A percentile compares a stretch with the other conserved stretches of the same genome.
phyloP scores from a whole-genome alignment of 176 grass and related monocot species.

The Zizania latifolia region DNA sequence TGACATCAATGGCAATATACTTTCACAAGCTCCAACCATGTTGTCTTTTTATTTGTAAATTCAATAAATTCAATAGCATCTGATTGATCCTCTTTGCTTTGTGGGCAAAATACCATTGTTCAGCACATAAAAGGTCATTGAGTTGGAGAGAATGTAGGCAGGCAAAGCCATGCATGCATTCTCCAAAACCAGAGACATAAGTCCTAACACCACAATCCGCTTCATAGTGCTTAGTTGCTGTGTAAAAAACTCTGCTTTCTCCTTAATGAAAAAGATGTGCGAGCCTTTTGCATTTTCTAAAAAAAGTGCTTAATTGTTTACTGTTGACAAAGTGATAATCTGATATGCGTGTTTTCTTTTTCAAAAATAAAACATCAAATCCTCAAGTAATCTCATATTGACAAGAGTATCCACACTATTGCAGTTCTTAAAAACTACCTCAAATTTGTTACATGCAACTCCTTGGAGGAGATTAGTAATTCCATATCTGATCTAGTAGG shows the following conservation, averaged over 20 bases:
- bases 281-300: neutral
- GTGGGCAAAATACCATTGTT: conserved; percentile 36
- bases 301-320: neutral
- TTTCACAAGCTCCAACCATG: conserved; percentile 29
- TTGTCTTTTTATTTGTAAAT: conserved; percentile 9
- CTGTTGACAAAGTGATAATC: conserved; percentile 4
- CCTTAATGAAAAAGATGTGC: neutral
- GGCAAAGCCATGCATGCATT: conserved; percentile 19
- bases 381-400: neutral
- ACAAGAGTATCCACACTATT: neutral
- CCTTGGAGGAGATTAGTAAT: conserved; percentile 19
- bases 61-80: conserved; percentile 2
- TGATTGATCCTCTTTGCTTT: conserved; percentile 31
- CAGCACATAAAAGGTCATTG: conserved; percentile 20
- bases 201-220: neutral
- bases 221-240: neutral
- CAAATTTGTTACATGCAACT: conserved; percentile 23
- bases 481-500: conserved; percentile 23
- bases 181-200: neutral
- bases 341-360: neutral
- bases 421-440: neutral
- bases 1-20: conserved; percentile 49
- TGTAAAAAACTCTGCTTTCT: neutral
- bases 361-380: neutral
- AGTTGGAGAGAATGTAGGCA: conserved; percentile 28